A percentile compares a stretch with the other conserved stretches of the same genome.
phyloP scores from a whole-genome alignment of 371 early-diverging fungal genomes.

The Syncephalis fuscata region DNA sequence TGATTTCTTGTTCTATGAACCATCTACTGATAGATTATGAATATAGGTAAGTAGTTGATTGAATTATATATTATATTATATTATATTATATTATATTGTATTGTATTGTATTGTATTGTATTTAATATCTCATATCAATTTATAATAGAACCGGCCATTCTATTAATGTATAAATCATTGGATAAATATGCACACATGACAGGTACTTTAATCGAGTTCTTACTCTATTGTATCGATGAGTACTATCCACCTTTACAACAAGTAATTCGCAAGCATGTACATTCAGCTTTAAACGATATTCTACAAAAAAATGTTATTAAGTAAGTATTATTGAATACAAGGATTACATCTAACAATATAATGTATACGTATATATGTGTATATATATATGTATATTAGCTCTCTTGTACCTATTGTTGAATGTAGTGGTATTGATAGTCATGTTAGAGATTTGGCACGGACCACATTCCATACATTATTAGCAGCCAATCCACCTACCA shows the following conservation, averaged over 20 bases:
- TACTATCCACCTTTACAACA: conserved; percentile 34
- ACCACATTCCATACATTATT: not conserved
- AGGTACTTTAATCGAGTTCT: conserved; percentile 38
- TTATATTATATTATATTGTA: too few relatives aligned
- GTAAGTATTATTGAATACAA: conserved; percentile 8
- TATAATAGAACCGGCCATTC: conserved; percentile 44
- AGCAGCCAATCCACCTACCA: too few relatives aligned
- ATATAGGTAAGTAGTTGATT: conserved; percentile 29
- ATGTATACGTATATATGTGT: not conserved
- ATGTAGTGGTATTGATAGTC: not conserved
- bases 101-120: too few relatives aligned
- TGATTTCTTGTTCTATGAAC: conserved; percentile 66
- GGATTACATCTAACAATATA: not conserved
- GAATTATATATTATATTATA: not conserved
- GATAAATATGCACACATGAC: conserved; percentile 50
- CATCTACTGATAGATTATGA: conserved; percentile 56
- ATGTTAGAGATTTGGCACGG: not conserved
- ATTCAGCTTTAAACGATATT: conserved; percentile 31
- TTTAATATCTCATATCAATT: not conserved
- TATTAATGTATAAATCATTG: conserved; percentile 49
- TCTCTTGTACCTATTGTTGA: not conserved
- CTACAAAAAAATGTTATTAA: conserved; percentile 45
- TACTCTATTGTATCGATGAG: conserved; percentile 31
- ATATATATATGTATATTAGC: not conserved
- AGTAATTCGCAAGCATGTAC: conserved; percentile 26